These are phyloP conservation scores for Candida broadrunensis DNA, from an alignment of 805 yeast genomes.

Conservation along the genomic window DNA sequence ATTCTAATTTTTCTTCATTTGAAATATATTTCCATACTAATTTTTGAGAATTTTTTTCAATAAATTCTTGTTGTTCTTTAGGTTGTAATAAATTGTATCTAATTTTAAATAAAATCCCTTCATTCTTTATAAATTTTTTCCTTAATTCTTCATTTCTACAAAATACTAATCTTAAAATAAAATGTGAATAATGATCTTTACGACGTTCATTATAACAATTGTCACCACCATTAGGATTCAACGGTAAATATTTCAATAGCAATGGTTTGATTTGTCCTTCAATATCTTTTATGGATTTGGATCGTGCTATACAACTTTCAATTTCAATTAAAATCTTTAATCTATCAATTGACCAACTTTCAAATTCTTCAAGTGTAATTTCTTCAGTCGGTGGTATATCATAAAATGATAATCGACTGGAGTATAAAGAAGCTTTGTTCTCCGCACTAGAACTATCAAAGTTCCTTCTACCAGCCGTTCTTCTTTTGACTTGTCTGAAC, in stretches of 20 bases:
- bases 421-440: conserved; percentile 19
- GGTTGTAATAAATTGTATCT: conserved; percentile 65
- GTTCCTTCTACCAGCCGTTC: conserved; percentile 71
- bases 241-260: conserved; percentile 62
- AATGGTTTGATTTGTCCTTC: conserved; percentile 65
- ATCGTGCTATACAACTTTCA: conserved; percentile 69
- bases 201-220: conserved; percentile 49
- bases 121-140: conserved; percentile 74
- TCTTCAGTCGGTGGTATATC: conserved; percentile 76
- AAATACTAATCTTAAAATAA: conserved; percentile 81
- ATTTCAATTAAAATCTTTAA: conserved; percentile 79
- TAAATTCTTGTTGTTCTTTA: conserved; percentile 67
- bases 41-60: conserved; percentile 50
- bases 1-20: conserved; percentile 54
- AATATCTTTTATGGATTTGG: conserved; percentile 60
- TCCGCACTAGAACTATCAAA: conserved; percentile 37
- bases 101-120: conserved; percentile 67
- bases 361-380: conserved; percentile 89
- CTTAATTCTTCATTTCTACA: conserved; percentile 84
- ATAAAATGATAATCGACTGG: conserved; percentile 70
- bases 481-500: conserved; percentile 74
- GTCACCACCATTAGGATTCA: conserved; percentile 6
- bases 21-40: conserved; percentile 71
- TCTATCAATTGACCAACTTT: conserved; percentile 93
- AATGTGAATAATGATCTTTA: conserved; percentile 93